Evolutionary conservation across 768 basidiomycete genomes (phyloP).

Genomic region (Thelephora aurantiotincta): DNA sequence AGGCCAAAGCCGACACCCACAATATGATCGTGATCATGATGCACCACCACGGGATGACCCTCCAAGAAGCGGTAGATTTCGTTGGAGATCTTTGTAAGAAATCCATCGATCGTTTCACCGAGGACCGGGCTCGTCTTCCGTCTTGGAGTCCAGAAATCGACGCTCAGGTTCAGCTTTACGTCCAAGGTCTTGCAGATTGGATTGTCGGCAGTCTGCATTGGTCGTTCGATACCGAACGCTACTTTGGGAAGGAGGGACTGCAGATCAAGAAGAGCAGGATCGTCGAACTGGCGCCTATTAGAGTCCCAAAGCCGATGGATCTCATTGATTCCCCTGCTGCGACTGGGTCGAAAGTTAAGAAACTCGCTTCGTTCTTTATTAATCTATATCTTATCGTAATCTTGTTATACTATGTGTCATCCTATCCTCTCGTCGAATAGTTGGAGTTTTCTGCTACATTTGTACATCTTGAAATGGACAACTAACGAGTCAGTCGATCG

Average conservation of each 20-base stretch:
- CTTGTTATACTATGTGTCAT: too few relatives aligned
- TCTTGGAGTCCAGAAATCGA: constrained; percentile 53
- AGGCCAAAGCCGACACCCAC: constrained; percentile 49
- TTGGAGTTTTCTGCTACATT: too few relatives aligned
- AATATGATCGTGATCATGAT: constrained; percentile 63
- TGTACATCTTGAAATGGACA: too few relatives aligned
- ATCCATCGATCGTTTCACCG: constrained; percentile 37
- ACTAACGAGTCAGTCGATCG: too few relatives aligned
- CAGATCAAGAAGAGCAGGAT: constrained; percentile 27
- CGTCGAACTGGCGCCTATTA: too few relatives aligned
- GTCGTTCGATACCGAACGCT: constrained; percentile 63
- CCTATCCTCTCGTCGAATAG: too few relatives aligned
- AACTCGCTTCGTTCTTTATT: too few relatives aligned
- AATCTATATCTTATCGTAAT: too few relatives aligned
- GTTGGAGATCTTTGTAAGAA: constrained; percentile 48
- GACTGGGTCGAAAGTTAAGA: too few relatives aligned
- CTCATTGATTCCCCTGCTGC: too few relatives aligned
- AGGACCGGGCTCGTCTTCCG: constrained; percentile 30
- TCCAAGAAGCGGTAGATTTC: constrained; percentile 51
- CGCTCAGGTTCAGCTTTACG: constrained; percentile 39
- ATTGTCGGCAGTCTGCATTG: constrained; percentile 65
- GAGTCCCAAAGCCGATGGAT: too few relatives aligned
- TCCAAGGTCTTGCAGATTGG: constrained; percentile 58
- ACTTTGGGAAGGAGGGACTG: constrained; percentile 48
- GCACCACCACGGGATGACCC: constrained; percentile 37